Conservation (phyloP, 2,329 filamentous ascomycete genomes). For the Pseudogymnoascus sp. region DNA sequence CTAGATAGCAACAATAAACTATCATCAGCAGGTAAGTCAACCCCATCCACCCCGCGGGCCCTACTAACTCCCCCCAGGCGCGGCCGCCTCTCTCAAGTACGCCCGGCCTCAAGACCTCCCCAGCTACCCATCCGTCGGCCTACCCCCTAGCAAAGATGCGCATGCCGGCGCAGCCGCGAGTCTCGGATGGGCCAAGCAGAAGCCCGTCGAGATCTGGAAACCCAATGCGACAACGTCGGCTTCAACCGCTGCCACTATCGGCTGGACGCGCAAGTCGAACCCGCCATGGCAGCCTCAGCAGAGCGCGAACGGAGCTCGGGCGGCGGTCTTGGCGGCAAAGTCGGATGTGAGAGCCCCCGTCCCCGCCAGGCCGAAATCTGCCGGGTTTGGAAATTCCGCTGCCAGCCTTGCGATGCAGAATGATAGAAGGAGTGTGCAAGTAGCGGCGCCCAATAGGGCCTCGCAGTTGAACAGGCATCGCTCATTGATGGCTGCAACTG, state of each 20-base stretch:
- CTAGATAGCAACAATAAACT: constrained; percentile 47
- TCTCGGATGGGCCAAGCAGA: constrained; percentile 64
- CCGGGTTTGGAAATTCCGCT: constrained; percentile 52
- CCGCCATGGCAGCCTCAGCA: constrained; percentile 54
- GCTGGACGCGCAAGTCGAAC: constrained; percentile 47
- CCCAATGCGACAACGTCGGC: constrained; percentile 54
- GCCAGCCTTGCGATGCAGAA: constrained; percentile 59
- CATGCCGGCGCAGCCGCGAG: constrained; percentile 69
- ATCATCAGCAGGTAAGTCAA: constrained; percentile 49
- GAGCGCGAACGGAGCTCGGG: constrained; percentile 62
- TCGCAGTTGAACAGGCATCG: constrained; percentile 41
- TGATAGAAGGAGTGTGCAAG: constrained; percentile 32
- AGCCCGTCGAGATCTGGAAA: constrained; percentile 57
- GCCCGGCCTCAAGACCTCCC: constrained; percentile 66
- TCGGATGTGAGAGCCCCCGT: constrained; percentile 24
- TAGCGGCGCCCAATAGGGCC: constrained; percentile 16
- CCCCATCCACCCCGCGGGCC: no score
- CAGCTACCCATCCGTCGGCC: constrained; percentile 61
- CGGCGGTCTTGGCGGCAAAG: constrained; percentile 59
- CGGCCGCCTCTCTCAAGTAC: constrained; percentile 58
- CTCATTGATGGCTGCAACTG: constrained; percentile 68
- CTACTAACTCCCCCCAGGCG: constrained; percentile 35
- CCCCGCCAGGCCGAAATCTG: constrained; percentile 3
- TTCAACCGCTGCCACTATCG: constrained; percentile 48
- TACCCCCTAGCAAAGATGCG: constrained; percentile 36